Conservation (phyloP, 1,284 basidiomycete genomes). For the Inonotus obliquus region DNA sequence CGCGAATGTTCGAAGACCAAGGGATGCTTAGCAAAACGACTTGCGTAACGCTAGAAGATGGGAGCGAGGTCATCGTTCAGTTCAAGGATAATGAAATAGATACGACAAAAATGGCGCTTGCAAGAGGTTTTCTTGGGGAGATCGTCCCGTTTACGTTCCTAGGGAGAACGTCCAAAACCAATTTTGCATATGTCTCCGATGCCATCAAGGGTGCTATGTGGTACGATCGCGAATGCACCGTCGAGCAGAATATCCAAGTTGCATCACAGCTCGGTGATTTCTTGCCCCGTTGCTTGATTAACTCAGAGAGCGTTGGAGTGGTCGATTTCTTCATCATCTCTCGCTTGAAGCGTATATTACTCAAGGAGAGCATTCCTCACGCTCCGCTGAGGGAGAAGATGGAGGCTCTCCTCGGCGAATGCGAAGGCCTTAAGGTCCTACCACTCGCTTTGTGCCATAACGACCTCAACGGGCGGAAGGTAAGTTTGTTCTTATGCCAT, state of each 20-base stretch:
- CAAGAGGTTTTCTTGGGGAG: background rate
- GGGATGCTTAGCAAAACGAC: background rate
- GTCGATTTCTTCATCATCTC: background rate
- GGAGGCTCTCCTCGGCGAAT: background rate
- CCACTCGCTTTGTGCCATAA: constrained; percentile 1
- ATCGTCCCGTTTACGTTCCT: background rate
- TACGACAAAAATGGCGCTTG: background rate
- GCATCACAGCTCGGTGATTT: background rate
- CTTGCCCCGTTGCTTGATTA: background rate
- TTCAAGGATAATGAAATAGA: constrained; percentile 1
- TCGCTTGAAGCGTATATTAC: background rate
- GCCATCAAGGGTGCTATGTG: too few relatives aligned
- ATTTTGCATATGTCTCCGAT: background rate
- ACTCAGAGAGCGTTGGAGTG: background rate
- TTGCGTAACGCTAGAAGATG: background rate
- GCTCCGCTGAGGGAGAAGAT: background rate
- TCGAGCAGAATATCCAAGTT: background rate
- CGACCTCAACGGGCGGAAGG: background rate
- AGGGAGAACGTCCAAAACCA: background rate
- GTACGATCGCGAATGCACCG: too few relatives aligned
- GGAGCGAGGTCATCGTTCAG: background rate
- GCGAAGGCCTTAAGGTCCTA: background rate
- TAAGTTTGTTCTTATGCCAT: background rate
- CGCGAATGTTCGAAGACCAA: background rate
- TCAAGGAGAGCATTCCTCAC: background rate